These are phyloP conservation scores for Solanum aculeatissimum DNA, from an alignment of 305 asterid species.

Conservation along the genomic window DNA sequence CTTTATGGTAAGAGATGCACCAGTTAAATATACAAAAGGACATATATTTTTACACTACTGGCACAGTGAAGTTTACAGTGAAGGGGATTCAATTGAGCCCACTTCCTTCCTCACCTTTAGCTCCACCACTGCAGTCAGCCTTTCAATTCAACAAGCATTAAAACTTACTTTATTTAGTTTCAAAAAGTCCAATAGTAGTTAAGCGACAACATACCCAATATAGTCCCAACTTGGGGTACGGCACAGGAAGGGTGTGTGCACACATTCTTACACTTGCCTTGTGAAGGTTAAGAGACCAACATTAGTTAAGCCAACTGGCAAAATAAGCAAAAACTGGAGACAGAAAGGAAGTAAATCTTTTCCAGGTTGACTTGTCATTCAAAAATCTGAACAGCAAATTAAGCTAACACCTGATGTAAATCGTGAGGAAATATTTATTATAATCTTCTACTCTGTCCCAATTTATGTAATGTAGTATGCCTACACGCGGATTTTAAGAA, in stretches of 20 bases:
- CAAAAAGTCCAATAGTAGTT: not conserved
- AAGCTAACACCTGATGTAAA: not conserved
- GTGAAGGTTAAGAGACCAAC: not conserved
- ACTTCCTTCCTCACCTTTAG: not conserved
- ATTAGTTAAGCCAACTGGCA: not conserved
- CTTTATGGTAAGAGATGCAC: not conserved
- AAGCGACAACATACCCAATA: not conserved
- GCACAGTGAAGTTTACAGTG: not conserved
- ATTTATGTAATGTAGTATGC: not conserved
- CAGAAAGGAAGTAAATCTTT: not conserved
- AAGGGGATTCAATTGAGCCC: not conserved
- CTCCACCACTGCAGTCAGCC: not conserved
- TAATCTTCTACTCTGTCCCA: not conserved
- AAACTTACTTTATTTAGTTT: not conserved
- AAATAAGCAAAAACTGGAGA: not conserved
- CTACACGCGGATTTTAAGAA: not conserved
- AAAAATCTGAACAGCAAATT: not conserved
- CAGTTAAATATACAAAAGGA: not conserved
- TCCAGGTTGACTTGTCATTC: not conserved
- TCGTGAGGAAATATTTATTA: not conserved
- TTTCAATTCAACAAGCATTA: not conserved
- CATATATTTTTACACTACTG: not conserved
- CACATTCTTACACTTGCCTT: not conserved
- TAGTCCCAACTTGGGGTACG: not conserved
- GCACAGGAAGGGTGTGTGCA: not conserved